A percentile compares a stretch with the other conserved stretches of the same genome.
These are phyloP conservation scores for Suhomyces pyralidae DNA, from an alignment of 805 yeast genomes.

Conservation along the genomic window DNA sequence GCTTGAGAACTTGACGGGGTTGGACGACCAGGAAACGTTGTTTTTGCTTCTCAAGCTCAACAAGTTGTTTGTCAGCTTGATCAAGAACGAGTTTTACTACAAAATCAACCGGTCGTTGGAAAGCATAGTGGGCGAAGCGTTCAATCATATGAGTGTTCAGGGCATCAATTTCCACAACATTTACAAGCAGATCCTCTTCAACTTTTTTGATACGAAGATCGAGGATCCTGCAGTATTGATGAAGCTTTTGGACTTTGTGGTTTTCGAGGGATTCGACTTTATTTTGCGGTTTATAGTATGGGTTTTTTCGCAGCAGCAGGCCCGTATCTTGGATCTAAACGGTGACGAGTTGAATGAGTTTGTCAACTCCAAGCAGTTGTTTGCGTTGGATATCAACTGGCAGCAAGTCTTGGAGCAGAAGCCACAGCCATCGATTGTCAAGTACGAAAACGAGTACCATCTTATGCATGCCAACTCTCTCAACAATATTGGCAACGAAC, in stretches of 20 bases:
- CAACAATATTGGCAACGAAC: slow-evolving; percentile 36
- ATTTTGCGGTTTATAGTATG: slow-evolving; percentile 27
- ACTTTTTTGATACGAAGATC: slow-evolving; percentile 15
- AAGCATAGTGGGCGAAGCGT: slow-evolving; percentile 24
- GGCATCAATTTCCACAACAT: slow-evolving; percentile 29
- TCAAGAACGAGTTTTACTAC: slow-evolving; percentile 35
- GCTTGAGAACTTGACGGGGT: slow-evolving; percentile 16
- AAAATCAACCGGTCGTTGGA: slow-evolving; percentile 36
- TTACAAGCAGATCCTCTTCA: slow-evolving; percentile 18
- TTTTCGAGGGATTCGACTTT: slow-evolving; percentile 40
- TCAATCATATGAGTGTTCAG: slow-evolving; percentile 33
- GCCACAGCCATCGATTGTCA: slow-evolving; percentile 24
- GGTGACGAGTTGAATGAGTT: slow-evolving; percentile 26
- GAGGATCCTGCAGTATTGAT: slow-evolving; percentile 2
- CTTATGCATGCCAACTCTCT: slow-evolving; percentile 37
- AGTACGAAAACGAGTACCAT: slow-evolving; percentile 38
- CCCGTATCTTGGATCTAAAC: slow-evolving; percentile 14
- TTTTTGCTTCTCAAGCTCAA: slow-evolving; percentile 34
- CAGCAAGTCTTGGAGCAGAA: slow-evolving; percentile 6
- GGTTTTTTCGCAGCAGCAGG: slow-evolving; percentile 16
- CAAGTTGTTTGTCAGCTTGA: slow-evolving; percentile 21
- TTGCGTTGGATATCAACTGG: slow-evolving; percentile 10
- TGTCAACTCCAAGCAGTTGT: slow-evolving; percentile 17
- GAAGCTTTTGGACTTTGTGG: slow-evolving; percentile 31
- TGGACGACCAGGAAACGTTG: slow-evolving; percentile 26